phyloP scores from a whole-genome alignment of 2,329 filamentous ascomycete genomes.

The Daldinia sp. region DNA sequence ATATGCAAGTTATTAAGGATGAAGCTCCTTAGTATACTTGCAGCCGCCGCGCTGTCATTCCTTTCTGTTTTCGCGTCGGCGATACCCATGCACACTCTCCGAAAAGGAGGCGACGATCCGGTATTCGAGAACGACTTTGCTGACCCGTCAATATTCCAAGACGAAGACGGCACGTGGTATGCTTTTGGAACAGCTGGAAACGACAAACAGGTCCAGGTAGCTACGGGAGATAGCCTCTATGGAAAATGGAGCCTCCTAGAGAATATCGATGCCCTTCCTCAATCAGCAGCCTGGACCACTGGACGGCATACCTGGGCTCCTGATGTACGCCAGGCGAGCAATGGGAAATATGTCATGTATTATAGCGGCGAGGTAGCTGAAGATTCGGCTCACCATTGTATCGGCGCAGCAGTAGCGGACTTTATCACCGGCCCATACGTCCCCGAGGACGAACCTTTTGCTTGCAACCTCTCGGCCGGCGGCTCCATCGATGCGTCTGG shows the following conservation, averaged over 20 bases:
- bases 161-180: slow-evolving; percentile 63
- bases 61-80: slow-evolving; percentile 24
- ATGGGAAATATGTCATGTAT: slow-evolving; percentile 71
- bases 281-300: slow-evolving; percentile 65
- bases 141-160: slow-evolving; percentile 65
- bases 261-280: slow-evolving; percentile 67
- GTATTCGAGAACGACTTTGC: slow-evolving; percentile 62
- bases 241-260: slow-evolving; percentile 62
- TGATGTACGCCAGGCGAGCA: slow-evolving; percentile 64
- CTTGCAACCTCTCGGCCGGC: slow-evolving; percentile 65
- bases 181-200: slow-evolving; percentile 68
- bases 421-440: slow-evolving; percentile 65
- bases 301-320: slow-evolving; percentile 70
- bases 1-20: slow-evolving; percentile 37
- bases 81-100: slow-evolving; percentile 13
- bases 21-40: slow-evolving; percentile 35
- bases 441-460: slow-evolving; percentile 61
- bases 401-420: slow-evolving; percentile 66
- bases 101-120: slow-evolving; percentile 31
- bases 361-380: slow-evolving; percentile 63
- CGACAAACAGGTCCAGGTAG: slow-evolving; percentile 66
- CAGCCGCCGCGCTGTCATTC: slow-evolving; percentile 38
- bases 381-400: slow-evolving; percentile 63
- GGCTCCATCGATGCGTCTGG: slow-evolving; percentile 73
- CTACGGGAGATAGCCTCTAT: slow-evolving; percentile 61